phyloP scores from a whole-genome alignment of 306 rosid species.

The Cicer judaicum region DNA sequence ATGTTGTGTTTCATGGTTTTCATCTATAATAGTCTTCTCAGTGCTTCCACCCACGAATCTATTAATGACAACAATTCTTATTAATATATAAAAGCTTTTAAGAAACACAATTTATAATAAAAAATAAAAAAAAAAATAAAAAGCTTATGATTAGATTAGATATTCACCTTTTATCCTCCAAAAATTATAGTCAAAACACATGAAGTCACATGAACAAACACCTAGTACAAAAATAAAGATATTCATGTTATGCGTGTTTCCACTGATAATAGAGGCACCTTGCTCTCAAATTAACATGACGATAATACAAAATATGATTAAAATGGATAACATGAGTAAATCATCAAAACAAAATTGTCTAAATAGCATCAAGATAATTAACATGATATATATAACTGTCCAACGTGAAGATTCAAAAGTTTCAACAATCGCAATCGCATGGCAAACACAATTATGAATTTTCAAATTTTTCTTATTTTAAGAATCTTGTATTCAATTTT shows the following conservation, averaged over 20 bases:
- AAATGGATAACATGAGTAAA: too few species aligned
- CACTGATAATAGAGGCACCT: constrained; percentile 71
- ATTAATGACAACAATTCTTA: neutral
- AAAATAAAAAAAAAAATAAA: too few species aligned
- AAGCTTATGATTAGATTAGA: constrained; percentile 30
- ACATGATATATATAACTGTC: too few species aligned
- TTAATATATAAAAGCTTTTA: constrained; percentile 2
- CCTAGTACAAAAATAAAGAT: constrained; percentile 88
- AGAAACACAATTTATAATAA: neutral
- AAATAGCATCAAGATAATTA: too few species aligned
- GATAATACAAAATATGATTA: neutral
- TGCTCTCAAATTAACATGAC: constrained; percentile 52
- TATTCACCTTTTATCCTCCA: constrained; percentile 72
- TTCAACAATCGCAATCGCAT: too few species aligned
- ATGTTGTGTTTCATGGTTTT: constrained; percentile 45
- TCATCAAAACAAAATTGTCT: too few species aligned
- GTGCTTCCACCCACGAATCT: constrained; percentile 83
- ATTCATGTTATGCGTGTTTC: constrained; percentile 86
- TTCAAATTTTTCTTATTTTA: too few species aligned
- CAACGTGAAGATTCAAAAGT: too few species aligned
- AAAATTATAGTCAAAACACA: constrained; percentile 72
- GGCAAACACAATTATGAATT: too few species aligned
- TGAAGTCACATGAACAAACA: constrained; percentile 75
- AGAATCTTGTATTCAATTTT: too few species aligned
- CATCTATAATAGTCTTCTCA: constrained; percentile 71